Conservation (phyloP, 2,329 filamentous ascomycete genomes). For the Torrubiella hemipterigena region DNA sequence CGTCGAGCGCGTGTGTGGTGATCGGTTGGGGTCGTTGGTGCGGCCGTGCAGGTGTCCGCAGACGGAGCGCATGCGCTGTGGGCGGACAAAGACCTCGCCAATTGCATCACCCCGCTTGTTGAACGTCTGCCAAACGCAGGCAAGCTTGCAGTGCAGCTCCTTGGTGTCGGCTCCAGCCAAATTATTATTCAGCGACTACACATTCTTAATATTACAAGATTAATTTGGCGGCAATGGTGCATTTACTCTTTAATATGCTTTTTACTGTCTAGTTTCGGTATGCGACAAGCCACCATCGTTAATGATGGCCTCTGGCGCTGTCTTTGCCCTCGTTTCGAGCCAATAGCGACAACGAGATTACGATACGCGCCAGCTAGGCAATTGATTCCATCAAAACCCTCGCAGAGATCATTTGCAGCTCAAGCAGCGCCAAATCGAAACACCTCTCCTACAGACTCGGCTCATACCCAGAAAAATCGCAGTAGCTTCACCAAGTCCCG, state of each 20-base stretch:
- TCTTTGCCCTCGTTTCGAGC: slow-evolving; percentile 46
- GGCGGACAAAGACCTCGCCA: slow-evolving; percentile 16
- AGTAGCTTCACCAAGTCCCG: neutral
- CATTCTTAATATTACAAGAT: neutral
- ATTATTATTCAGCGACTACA: neutral
- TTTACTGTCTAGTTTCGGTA: too few relatives aligned
- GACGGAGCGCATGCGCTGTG: slow-evolving; percentile 1
- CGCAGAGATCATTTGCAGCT: slow-evolving; percentile 26
- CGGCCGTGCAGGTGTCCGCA: slow-evolving; percentile 1
- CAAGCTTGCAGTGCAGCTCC: neutral
- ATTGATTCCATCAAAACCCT: slow-evolving; percentile 17
- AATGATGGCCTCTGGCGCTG: slow-evolving; percentile 53
- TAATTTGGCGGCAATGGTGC: neutral
- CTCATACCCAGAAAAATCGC: too few relatives aligned
- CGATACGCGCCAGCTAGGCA: slow-evolving; percentile 1
- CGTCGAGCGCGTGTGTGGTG: neutral
- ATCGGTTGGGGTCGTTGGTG: slow-evolving; percentile 1
- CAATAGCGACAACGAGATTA: slow-evolving; percentile 6
- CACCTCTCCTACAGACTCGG: too few relatives aligned
- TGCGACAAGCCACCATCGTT: slow-evolving; percentile 21
- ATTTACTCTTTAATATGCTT: neutral
- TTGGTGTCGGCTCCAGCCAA: neutral
- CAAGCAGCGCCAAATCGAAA: neutral
- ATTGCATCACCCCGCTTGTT: slow-evolving; percentile 16
- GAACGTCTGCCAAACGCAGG: neutral